Conservation (phyloP, 768 basidiomycete genomes). For the Termitomyces sp. region DNA sequence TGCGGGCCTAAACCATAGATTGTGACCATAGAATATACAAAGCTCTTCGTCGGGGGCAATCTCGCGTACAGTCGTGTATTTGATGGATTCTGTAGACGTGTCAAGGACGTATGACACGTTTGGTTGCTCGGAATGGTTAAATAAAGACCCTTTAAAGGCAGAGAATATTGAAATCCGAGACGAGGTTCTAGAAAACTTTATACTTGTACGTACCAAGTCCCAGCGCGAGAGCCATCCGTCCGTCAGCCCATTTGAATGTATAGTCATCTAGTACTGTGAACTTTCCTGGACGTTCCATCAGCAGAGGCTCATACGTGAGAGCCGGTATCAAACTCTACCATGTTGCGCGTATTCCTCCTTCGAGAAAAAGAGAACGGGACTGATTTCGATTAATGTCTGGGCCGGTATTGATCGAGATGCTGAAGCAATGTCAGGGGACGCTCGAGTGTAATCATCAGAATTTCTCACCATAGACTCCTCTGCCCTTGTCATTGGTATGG, state of each 20-base stretch:
- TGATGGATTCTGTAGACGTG: conserved; percentile 48
- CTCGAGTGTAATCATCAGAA: background rate
- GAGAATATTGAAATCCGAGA: background rate
- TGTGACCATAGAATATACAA: conserved; percentile 72
- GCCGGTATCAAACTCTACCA: conserved; percentile 24
- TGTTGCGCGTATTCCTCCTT: conserved; percentile 65
- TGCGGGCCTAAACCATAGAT: conserved; percentile 57
- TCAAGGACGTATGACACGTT: conserved; percentile 68
- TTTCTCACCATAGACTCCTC: conserved; percentile 58
- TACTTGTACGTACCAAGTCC: conserved; percentile 52
- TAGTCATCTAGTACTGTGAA: conserved; percentile 70
- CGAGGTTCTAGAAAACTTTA: background rate
- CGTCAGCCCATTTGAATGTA: conserved; percentile 70
- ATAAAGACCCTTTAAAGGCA: conserved; percentile 57
- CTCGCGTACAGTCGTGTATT: conserved; percentile 49
- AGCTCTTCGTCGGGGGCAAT: conserved; percentile 65
- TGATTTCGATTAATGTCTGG: conserved; percentile 72
- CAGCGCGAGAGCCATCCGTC: conserved; percentile 70
- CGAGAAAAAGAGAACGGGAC: conserved; percentile 76
- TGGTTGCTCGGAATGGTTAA: conserved; percentile 69
- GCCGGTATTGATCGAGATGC: conserved; percentile 51
- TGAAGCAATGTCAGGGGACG: conserved; percentile 13
- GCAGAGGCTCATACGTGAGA: background rate
- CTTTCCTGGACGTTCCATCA: conserved; percentile 20
- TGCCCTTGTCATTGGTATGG: conserved; percentile 41